phyloP scores from a whole-genome alignment of 805 yeast genomes.

The Starmerella geochares region DNA sequence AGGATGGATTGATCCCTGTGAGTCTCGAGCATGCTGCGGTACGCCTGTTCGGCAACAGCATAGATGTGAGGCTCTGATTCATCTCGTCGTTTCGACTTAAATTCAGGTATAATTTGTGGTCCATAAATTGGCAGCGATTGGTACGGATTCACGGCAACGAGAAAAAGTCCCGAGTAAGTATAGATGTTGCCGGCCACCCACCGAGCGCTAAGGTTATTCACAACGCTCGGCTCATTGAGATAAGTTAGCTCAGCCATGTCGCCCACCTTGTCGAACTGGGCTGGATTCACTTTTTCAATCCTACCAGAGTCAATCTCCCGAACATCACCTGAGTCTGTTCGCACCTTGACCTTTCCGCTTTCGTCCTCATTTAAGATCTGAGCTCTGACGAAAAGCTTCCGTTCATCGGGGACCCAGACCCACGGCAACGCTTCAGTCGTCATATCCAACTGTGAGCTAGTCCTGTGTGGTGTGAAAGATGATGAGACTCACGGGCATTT shows the following conservation, averaged over 20 bases:
- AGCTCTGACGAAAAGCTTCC: constrained; percentile 38
- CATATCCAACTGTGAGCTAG: constrained; percentile 27
- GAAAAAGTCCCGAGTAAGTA: constrained; percentile 88
- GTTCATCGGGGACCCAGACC: constrained; percentile 71
- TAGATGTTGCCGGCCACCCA: constrained; percentile 71
- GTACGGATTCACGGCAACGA: constrained; percentile 94
- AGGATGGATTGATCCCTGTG: constrained; percentile 75
- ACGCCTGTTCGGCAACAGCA: constrained; percentile 81
- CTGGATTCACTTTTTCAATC: constrained; percentile 70
- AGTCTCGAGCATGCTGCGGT: constrained; percentile 58
- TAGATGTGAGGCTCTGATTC: constrained; percentile 75
- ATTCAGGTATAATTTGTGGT: constrained; percentile 44
- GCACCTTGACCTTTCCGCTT: constrained; percentile 31
- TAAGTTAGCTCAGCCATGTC: constrained; percentile 95
- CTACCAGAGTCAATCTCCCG: constrained; percentile 28
- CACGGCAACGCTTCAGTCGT: constrained; percentile 35
- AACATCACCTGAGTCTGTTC: constrained; percentile 34
- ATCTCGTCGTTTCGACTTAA: constrained; percentile 40
- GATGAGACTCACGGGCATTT: background rate
- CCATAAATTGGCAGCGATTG: constrained; percentile 61
- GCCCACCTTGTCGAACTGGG: constrained; percentile 77
- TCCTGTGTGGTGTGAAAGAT: background rate
- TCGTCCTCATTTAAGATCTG: constrained; percentile 33
- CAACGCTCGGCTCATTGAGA: constrained; percentile 91
- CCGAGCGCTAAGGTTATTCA: constrained; percentile 68